These are phyloP conservation scores for Saksenaea oblongispora DNA, from an alignment of 371 early-diverging fungal species.

Conservation along the genomic window DNA sequence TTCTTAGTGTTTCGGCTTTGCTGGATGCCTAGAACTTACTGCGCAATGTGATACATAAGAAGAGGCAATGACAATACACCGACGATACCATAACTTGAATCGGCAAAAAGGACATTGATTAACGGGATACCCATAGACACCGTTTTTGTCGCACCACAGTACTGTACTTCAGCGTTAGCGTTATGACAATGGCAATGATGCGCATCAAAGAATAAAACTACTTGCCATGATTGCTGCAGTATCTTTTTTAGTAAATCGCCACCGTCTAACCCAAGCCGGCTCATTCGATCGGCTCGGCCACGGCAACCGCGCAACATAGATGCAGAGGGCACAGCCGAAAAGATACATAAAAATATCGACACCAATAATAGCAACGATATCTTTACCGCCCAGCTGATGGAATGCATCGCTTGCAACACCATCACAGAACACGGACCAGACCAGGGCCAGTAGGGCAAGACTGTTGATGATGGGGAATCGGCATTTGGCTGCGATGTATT, in stretches of 20 bases:
- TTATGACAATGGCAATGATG: not conserved
- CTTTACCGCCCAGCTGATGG: conserved; percentile 45
- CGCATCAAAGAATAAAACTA: not conserved
- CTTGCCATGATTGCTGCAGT: conserved; percentile 59
- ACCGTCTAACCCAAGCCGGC: conserved; percentile 28
- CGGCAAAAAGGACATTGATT: conserved; percentile 70
- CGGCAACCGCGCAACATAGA: conserved; percentile 44
- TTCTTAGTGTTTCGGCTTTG: not conserved
- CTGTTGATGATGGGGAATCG: conserved; percentile 63
- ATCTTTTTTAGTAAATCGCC: conserved; percentile 48
- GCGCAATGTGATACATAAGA: conserved; percentile 73
- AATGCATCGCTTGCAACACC: conserved; percentile 64
- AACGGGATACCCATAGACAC: conserved; percentile 78
- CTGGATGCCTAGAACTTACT: conserved; percentile 44
- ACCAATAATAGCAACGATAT: conserved; percentile 60
- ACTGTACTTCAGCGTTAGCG: conserved; percentile 20
- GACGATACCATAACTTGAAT: conserved; percentile 43
- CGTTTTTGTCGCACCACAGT: conserved; percentile 77
- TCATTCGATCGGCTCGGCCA: conserved; percentile 26
- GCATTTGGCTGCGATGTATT: conserved; percentile 46
- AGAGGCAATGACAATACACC: conserved; percentile 69
- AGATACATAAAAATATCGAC: conserved; percentile 55
- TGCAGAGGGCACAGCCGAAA: conserved; percentile 41
- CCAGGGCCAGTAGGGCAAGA: conserved; percentile 61
- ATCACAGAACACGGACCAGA: conserved; percentile 79